A percentile compares a stretch with the other conserved stretches of the same genome.
Evolutionary conservation across 2,329 filamentous ascomycete species (phyloP).

Genomic region (Cladosporium sp.): DNA sequence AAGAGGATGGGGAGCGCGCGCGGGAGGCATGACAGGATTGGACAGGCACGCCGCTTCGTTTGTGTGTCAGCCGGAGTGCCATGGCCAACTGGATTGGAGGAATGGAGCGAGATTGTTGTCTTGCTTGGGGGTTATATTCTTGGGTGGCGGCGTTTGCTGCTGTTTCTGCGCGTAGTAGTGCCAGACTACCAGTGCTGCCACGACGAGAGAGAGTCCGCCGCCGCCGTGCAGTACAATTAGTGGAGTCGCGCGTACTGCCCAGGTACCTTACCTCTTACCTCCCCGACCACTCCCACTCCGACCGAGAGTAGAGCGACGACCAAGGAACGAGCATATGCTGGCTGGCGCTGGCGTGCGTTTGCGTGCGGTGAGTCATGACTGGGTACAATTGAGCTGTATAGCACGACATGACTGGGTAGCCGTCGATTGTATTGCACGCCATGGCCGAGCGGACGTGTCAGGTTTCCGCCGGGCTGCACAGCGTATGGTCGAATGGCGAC

Average conservation of each 20-base stretch:
- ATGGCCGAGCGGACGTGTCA: constrained; percentile 8
- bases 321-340: neutral
- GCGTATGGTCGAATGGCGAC: neutral
- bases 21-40: constrained; percentile 6
- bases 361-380: neutral
- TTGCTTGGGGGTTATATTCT: too few species aligned
- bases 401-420: neutral
- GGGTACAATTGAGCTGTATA: neutral
- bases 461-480: neutral
- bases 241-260: neutral
- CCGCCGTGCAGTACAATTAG: neutral
- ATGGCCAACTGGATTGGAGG: neutral
- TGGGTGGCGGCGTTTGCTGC: neutral
- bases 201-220: neutral
- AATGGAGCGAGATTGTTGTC: neutral
- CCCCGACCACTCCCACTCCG: neutral
- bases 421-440: neutral
- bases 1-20: neutral
- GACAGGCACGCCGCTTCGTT: neutral
- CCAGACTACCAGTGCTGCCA: too few species aligned
- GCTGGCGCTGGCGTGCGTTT: neutral
- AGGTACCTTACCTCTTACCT: neutral
- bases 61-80: constrained; percentile 14
- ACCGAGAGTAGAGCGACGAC: neutral
- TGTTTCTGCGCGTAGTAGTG: neutral